Conservation (phyloP, 495 filamentous ascomycete species). For the Xylaria bambusicola region DNA sequence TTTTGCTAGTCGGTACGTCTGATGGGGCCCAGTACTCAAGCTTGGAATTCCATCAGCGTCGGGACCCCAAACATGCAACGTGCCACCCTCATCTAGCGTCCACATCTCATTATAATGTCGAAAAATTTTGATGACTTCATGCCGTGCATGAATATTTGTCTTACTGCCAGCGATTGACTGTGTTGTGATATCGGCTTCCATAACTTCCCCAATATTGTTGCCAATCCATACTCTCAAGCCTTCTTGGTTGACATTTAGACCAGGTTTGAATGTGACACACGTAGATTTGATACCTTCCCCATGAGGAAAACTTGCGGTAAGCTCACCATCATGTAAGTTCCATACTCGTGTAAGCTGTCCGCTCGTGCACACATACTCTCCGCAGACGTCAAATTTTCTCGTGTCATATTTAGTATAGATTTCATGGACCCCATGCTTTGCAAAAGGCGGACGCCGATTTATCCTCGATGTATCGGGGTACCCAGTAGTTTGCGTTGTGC, state of each 20-base stretch:
- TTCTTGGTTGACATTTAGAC: conserved; percentile 71
- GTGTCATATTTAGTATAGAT: conserved; percentile 87
- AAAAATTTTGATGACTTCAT: conserved; percentile 84
- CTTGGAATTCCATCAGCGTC: conserved; percentile 74
- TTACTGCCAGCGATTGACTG: conserved; percentile 67
- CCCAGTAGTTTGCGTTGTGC: conserved; percentile 20
- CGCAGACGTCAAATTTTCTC: conserved; percentile 81
- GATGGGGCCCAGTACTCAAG: conserved; percentile 63
- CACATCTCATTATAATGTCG: conserved; percentile 88
- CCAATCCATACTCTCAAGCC: conserved; percentile 88
- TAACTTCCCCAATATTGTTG: conserved; percentile 79
- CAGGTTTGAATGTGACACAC: conserved; percentile 83
- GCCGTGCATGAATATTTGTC: conserved; percentile 71
- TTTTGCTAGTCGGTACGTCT: conserved; percentile 70
- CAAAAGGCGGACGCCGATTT: conserved; percentile 78
- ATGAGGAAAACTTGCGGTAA: conserved; percentile 77
- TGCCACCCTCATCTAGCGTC: conserved; percentile 90
- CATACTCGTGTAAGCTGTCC: conserved; percentile 84
- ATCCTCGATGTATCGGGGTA: conserved; percentile 85
- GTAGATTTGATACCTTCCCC: conserved; percentile 76
- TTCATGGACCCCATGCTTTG: conserved; percentile 66
- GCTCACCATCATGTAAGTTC: conserved; percentile 79
- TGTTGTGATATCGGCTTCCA: conserved; percentile 78
- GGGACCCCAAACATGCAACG: conserved; percentile 82
- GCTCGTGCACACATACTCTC: conserved; percentile 81